Percentiles rank a stretch among this genome's conserved stretches.
phyloP scores from a whole-genome alignment of 805 yeast species.

The Candida pini region DNA sequence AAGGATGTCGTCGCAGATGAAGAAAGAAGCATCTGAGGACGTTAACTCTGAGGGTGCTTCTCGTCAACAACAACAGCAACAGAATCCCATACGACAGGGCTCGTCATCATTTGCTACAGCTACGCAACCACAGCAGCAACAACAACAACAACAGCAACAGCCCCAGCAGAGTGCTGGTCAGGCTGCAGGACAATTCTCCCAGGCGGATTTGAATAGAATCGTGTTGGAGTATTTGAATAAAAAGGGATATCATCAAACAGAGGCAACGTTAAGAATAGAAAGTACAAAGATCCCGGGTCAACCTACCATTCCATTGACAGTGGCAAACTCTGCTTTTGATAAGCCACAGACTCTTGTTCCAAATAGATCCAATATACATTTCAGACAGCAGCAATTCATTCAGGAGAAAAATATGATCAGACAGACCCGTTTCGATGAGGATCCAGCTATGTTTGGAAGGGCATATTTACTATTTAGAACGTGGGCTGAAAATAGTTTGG shows the following conservation, averaged over 20 bases:
- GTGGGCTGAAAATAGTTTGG: conserved; percentile 90
- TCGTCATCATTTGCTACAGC: too few relatives aligned
- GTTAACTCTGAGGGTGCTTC: background rate
- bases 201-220: conserved; percentile 84
- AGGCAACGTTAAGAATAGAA: conserved; percentile 88
- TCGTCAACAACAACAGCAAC: conserved; percentile 6
- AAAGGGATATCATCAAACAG: conserved; percentile 92
- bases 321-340: conserved; percentile 34
- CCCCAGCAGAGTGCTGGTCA: conserved; percentile 8
- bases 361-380: conserved; percentile 29
- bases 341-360: conserved; percentile 31
- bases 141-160: conserved; percentile 1
- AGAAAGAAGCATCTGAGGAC: conserved; percentile 3
- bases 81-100: too few relatives aligned
- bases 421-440: conserved; percentile 39
- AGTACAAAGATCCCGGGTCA: conserved; percentile 54
- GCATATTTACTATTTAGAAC: conserved; percentile 76
- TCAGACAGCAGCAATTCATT: conserved; percentile 25
- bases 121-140: conserved; percentile 1
- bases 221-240: conserved; percentile 89
- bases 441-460: conserved; percentile 68
- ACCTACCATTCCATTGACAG: conserved; percentile 43
- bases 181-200: conserved; percentile 42
- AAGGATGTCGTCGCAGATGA: too few relatives aligned
- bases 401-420: conserved; percentile 20